Conservation (phyloP, 345 rosid genomes). For the Zanthoxylum bungeanum region DNA sequence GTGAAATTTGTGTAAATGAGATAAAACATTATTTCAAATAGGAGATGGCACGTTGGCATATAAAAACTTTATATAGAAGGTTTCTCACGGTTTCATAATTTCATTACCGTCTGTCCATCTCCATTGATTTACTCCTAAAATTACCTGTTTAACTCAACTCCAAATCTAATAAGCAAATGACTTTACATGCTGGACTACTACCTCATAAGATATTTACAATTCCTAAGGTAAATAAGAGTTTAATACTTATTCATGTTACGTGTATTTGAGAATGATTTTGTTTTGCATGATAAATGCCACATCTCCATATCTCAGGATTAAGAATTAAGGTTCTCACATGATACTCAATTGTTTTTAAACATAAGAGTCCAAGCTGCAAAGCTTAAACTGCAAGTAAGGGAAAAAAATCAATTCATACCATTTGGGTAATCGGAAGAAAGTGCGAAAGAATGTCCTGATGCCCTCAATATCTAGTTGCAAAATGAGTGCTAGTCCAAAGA, state of each 20-base stretch:
- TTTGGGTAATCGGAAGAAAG: constrained; percentile 82
- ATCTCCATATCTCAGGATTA: not conserved
- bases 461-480: constrained; percentile 79
- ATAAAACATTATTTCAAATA: not conserved
- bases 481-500: constrained; percentile 89
- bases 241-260: not conserved
- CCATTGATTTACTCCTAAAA: not conserved
- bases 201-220: not conserved
- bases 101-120: too few species aligned
- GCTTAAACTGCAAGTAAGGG: not conserved
- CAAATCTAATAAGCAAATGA: not conserved
- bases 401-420: constrained; percentile 47
- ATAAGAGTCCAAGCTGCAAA: not conserved
- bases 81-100: not conserved
- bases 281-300: not conserved
- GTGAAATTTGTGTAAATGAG: not conserved
- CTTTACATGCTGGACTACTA: not conserved
- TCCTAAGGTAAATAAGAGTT: not conserved
- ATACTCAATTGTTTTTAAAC: not conserved
- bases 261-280: not conserved
- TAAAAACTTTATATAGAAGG: not conserved
- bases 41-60: not conserved
- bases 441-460: constrained; percentile 69
- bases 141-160: not conserved
- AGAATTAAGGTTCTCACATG: not conserved